A percentile compares a stretch with the other conserved stretches of the same genome.
These are phyloP conservation scores for Casuarina cunninghamiana DNA, from an alignment of 306 rosid genomes.

Conservation along the genomic window DNA sequence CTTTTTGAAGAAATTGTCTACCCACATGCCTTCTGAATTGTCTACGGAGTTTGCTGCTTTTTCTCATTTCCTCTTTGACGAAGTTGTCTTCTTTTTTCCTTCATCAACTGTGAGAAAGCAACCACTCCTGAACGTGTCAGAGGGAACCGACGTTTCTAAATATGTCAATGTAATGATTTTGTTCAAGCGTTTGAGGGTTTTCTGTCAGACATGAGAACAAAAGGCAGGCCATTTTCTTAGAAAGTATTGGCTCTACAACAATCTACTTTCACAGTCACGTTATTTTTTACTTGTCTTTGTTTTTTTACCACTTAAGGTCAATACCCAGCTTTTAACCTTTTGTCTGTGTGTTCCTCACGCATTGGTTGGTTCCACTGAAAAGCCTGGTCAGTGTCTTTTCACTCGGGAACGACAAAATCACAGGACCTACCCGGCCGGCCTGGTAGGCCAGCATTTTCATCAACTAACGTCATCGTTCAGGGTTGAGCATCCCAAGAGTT, in stretches of 20 bases:
- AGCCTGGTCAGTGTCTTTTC: slow-evolving; percentile 23
- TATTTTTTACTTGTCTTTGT: not conserved
- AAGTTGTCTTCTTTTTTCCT: not conserved
- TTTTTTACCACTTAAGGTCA: too few relatives aligned
- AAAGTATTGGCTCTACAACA: too few relatives aligned
- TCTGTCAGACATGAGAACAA: too few relatives aligned
- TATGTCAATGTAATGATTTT: too few relatives aligned
- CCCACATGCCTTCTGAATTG: not conserved
- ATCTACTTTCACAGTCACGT: too few relatives aligned
- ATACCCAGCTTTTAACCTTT: too few relatives aligned
- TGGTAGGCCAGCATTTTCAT: not conserved
- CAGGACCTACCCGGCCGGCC: not conserved
- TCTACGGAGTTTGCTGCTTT: not conserved
- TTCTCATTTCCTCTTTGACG: not conserved
- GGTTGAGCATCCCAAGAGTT: not conserved
- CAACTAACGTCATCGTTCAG: not conserved
- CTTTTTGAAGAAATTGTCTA: too few relatives aligned
- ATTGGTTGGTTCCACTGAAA: not conserved
- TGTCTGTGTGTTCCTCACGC: too few relatives aligned
- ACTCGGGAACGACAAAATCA: not conserved
- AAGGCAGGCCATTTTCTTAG: too few relatives aligned
- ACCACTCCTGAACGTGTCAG: not conserved
- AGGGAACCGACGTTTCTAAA: not conserved
- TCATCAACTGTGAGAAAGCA: not conserved
- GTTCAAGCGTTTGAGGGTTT: too few relatives aligned